Evolutionary conservation across 345 rosid genomes (phyloP), one percentile per base, ranked within the genome.

Genomic region (Raphanus sativus): DNA sequence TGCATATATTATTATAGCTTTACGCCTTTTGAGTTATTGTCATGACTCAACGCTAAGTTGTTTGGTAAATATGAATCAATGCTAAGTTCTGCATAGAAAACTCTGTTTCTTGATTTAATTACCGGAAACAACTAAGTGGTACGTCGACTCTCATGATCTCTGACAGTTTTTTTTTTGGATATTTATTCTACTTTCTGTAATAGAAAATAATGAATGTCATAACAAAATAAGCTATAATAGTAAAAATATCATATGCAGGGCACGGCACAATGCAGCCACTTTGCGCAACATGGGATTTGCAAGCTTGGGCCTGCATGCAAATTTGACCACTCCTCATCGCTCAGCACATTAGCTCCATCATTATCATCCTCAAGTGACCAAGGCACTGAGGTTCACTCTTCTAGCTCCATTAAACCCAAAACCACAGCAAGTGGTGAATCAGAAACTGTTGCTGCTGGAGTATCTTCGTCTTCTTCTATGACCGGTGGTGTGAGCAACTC

Each of bases 231-330:
- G 1, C 32, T 69, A 42, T 71, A 8, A 34, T 54, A 34, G 17
- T 54, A 13, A 21, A 21, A 5, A 45, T 25, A 60, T 56, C 54
- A 61, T 38, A 10, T 64, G 75, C 86, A 92, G 97, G 97, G 89
- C 60, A 86, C 90, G 48, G 81, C 83, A 1, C 89, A 71, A 69
- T 92, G 97, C 67, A 78, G 80, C 71, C 89, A 85, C 85, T 90
- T 84, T 50, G 65, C 83, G 38, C 91, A 85, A 64, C 87, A 77
- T 2, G 92, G 92, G 38, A 81, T 75, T 4, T 90, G 96, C 89
- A 92, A 87, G 80, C 89, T 89, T 74, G 91, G 92, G 6, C 24
- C 86, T 54, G 83, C 91, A 6, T 92, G 97, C 89, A 91, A 79
- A 84, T 95, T 84, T 65, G 93, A 93, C 72, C 97, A 95, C 86